A percentile compares a stretch with the other conserved stretches of the same genome.
Evolutionary conservation across 371 early-diverging fungal genomes (phyloP).

Genomic region (Zopfochytrium polystomum): DNA sequence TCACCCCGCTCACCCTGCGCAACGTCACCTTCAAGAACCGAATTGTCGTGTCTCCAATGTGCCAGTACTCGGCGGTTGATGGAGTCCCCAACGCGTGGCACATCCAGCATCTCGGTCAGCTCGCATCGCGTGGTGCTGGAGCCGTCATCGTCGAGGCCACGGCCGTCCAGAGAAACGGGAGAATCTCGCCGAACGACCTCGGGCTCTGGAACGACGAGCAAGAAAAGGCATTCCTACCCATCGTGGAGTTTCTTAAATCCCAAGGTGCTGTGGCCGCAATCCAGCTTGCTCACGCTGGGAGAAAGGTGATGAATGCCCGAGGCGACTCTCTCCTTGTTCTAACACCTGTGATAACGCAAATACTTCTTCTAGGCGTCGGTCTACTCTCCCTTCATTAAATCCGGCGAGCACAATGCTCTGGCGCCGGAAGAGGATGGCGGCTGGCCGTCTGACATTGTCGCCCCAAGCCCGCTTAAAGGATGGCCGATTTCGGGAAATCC

Average conservation of each 20-base stretch:
- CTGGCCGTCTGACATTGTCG: slow-evolving; percentile 74
- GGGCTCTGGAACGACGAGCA: slow-evolving; percentile 82
- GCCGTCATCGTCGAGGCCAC: slow-evolving; percentile 77
- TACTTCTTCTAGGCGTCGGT: slow-evolving; percentile 46
- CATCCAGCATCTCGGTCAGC: slow-evolving; percentile 66
- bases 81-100: slow-evolving; percentile 49
- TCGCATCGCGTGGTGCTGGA: slow-evolving; percentile 72
- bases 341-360: not conserved
- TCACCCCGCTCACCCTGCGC: slow-evolving; percentile 63
- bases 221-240: slow-evolving; percentile 54
- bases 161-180: slow-evolving; percentile 68
- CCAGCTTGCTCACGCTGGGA: slow-evolving; percentile 79
- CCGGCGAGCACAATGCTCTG: slow-evolving; percentile 28
- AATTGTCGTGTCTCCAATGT: slow-evolving; percentile 70
- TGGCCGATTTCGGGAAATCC: slow-evolving; percentile 50
- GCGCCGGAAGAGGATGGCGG: slow-evolving; percentile 57
- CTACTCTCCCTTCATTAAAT: slow-evolving; percentile 44
- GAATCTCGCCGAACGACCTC: slow-evolving; percentile 71
- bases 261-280: slow-evolving; percentile 45
- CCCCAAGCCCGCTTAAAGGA: slow-evolving; percentile 61
- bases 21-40: slow-evolving; percentile 66
- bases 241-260: slow-evolving; percentile 64
- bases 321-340: too few relatives aligned
- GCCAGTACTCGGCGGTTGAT: slow-evolving; percentile 34
- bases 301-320: slow-evolving; percentile 60